phyloP scores from a whole-genome alignment of 1,284 basidiomycete species.

The Phenoliferia sp. region DNA sequence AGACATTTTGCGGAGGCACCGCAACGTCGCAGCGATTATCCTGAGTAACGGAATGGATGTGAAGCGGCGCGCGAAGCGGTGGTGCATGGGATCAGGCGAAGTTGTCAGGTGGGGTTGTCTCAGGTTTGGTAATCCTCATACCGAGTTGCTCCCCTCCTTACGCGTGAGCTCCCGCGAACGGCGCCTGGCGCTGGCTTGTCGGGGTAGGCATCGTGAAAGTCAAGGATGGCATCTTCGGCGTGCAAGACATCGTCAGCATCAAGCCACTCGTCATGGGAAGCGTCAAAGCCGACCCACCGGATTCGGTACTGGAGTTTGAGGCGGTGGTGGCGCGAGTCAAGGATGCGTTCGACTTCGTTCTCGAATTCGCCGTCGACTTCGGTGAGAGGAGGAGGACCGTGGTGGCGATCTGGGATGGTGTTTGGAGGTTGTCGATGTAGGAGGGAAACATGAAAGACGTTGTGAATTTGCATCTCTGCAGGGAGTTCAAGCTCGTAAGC shows the following conservation, averaged over 20 bases:
- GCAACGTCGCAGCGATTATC: no score
- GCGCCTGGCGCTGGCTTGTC: neutral
- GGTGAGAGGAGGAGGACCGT: constrained; percentile 37
- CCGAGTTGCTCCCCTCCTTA: no score
- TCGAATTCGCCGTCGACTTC: constrained; percentile 35
- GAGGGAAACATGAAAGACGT: constrained; percentile 48
- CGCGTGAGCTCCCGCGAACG: neutral
- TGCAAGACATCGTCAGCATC: neutral
- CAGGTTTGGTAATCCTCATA: no score
- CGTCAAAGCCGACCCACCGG: constrained; percentile 1
- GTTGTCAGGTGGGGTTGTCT: no score
- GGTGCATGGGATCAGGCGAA: no score
- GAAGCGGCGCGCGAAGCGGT: no score
- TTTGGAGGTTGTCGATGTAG: constrained; percentile 42
- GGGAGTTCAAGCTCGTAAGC: constrained; percentile 43
- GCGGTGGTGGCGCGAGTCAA: constrained; percentile 27
- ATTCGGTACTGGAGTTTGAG: constrained; percentile 4
- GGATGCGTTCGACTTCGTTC: constrained; percentile 35
- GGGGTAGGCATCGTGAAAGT: neutral
- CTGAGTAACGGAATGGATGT: no score
- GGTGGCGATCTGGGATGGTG: constrained; percentile 25
- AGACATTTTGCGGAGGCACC: no score
- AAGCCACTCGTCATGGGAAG: neutral
- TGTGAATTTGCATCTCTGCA: constrained; percentile 39
- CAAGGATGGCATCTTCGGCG: neutral